Evolutionary conservation across 352 stramenopile genomes (phyloP).

Genomic region (Phytopythium kandeliae): DNA sequence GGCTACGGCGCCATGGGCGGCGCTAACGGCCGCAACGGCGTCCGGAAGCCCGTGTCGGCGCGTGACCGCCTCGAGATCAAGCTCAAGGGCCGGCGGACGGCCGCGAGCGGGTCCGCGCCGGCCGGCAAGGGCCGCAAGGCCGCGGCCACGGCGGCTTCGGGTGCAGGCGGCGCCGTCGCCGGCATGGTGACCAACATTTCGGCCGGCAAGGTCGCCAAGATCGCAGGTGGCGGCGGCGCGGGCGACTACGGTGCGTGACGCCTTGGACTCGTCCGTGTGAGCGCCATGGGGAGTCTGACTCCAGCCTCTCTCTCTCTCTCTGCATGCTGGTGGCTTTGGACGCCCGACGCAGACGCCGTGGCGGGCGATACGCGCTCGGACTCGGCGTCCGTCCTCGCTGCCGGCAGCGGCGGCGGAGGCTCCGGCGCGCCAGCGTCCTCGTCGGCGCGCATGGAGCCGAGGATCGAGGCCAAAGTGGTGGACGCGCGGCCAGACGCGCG

Average conservation of each 20-base stretch:
- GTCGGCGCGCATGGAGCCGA: conserved; percentile 35
- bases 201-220: conserved; percentile 42
- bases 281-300: background rate
- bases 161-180: background rate
- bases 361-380: background rate
- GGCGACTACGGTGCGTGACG: conserved; percentile 7
- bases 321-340: background rate
- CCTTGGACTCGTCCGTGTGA: conserved; percentile 6
- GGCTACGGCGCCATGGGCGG: background rate
- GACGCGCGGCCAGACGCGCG: conserved; percentile 53
- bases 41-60: conserved; percentile 59
- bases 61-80: conserved; percentile 71
- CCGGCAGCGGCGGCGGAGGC: background rate
- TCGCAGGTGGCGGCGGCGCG: background rate
- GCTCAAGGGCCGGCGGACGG: conserved; percentile 50
- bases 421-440: background rate
- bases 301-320: too few species aligned
- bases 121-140: conserved; percentile 27
- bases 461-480: conserved; percentile 27
- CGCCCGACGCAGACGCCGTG: background rate
- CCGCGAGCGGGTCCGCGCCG: conserved; percentile 7
- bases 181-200: conserved; percentile 57
- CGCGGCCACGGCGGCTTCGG: background rate
- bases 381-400: too few species aligned
- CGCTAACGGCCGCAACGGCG: background rate